Evolutionary conservation across 2,329 filamentous ascomycete genomes (phyloP).

Genomic region (Talaromyces sp.): DNA sequence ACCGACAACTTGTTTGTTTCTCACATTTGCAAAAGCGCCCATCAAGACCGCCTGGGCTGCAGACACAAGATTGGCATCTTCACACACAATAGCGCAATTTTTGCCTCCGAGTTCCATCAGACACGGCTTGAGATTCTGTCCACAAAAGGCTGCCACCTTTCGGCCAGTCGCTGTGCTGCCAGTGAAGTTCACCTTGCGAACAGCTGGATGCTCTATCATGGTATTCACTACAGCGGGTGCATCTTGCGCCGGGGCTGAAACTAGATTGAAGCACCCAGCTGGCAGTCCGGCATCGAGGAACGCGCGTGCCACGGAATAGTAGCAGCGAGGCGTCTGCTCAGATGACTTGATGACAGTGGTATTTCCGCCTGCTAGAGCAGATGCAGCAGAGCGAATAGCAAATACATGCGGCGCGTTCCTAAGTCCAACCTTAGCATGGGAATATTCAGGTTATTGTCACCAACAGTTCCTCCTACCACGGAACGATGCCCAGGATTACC

Average conservation of each 20-base stretch:
- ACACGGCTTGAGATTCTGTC: constrained; percentile 39
- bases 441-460: not conserved
- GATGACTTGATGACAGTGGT: constrained; percentile 67
- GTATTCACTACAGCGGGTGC: constrained; percentile 30
- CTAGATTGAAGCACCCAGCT: constrained; percentile 36
- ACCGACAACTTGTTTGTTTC: constrained; percentile 59
- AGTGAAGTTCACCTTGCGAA: constrained; percentile 44
- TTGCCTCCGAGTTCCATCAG: constrained; percentile 49
- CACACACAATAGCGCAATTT: constrained; percentile 38
- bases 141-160: constrained; percentile 34
- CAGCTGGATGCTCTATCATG: constrained; percentile 32
- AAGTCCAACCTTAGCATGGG: not conserved
- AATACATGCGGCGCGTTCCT: constrained; percentile 53
- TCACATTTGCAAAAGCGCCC: constrained; percentile 52
- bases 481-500: constrained; percentile 70
- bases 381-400: constrained; percentile 47
- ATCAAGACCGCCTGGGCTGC: constrained; percentile 38
- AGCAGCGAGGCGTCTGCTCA: constrained; percentile 59
- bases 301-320: constrained; percentile 46
- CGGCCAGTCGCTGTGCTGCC: constrained; percentile 39
- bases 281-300: constrained; percentile 41
- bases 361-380: constrained; percentile 65
- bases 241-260: constrained; percentile 28
- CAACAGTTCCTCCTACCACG: constrained; percentile 53
- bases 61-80: constrained; percentile 42